Evolutionary conservation across 2,329 filamentous ascomycete genomes (phyloP), one percentile per base, ranked within the genome.

Genomic region (Zymoseptoria brevis): DNA sequence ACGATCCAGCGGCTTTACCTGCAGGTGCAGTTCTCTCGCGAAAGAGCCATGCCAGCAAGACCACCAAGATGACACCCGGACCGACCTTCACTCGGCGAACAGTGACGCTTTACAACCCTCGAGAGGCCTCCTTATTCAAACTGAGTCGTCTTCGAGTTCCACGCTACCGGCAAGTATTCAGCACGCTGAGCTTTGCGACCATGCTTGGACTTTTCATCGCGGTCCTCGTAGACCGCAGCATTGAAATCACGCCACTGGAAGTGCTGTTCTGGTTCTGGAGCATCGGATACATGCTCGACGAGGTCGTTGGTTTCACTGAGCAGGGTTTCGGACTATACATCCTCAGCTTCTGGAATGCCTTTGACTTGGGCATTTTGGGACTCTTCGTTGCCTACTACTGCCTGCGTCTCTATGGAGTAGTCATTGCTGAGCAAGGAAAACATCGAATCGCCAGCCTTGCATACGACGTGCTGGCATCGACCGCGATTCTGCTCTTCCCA

Each of bases 181-280:
- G 91, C 1, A 96, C 92, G 0, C 76, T 91, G 58, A 96, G 92
- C 2, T 87, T 96, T 57, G 89, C 89, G 21, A 84, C 96, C 52
- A 80, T 97, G 71, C 86, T 96, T 48, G 87, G 85, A 13, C 80
- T 96, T 9, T 96, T 96, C 72, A 77, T 96, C 19, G 87, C 90
- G 8, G 91, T 97, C 8, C 81, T 96, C 3, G 78, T 83, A 9
- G 79, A 89, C 69, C 83, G 89, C 60, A 93, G 90, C 2, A 81
- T 87, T 57, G 82, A 86, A 56, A 96, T 97, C 68, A 96, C 90
- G 1, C 83, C 83, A 0, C 77, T 96, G 8, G 93, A 97, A 73
- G 79, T 96, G 16, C 73, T 96, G 11, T 96, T 97, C 75, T 97
- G 93, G 93, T 90, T 96, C 73, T 97, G 93, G 92, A 96, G 90